phyloP scores from a whole-genome alignment of 2,329 filamentous ascomycete species.

The Blastomyces gilchristii region DNA sequence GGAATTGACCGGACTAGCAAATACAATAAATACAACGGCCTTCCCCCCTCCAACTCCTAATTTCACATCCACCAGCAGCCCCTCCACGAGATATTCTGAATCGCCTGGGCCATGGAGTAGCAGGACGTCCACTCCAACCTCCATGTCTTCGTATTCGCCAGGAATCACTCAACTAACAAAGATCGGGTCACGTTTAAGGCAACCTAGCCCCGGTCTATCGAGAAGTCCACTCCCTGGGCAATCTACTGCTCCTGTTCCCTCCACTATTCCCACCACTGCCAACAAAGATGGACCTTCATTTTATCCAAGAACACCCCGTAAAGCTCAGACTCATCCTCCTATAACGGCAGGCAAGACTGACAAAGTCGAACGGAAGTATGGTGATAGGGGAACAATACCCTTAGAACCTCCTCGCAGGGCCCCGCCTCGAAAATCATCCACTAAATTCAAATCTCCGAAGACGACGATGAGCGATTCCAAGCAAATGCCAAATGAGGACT shows the following conservation, averaged over 20 bases:
- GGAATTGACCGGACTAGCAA: slow-evolving; percentile 32
- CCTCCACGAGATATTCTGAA: slow-evolving; percentile 38
- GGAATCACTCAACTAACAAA: slow-evolving; percentile 36
- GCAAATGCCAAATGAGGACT: slow-evolving; percentile 18
- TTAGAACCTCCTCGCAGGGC: slow-evolving; percentile 45
- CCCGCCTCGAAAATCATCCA: slow-evolving; percentile 52
- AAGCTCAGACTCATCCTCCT: slow-evolving; percentile 9
- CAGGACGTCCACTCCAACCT: slow-evolving; percentile 40
- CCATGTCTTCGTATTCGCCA: slow-evolving; percentile 41
- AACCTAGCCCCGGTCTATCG: slow-evolving; percentile 29
- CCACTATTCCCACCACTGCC: slow-evolving; percentile 5
- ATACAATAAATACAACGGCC: slow-evolving; percentile 26
- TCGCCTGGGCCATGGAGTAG: slow-evolving; percentile 39
- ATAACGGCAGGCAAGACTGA: neutral
- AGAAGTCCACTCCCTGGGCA: slow-evolving; percentile 22
- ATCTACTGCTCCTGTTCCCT: slow-evolving; percentile 12
- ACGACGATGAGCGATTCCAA: slow-evolving; percentile 16
- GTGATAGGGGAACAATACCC: neutral
- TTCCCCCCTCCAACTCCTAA: slow-evolving; percentile 31
- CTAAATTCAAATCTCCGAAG: slow-evolving; percentile 40
- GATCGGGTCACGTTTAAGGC: slow-evolving; percentile 26
- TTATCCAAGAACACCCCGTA: slow-evolving; percentile 1
- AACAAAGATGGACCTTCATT: neutral
- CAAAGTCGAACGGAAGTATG: slow-evolving; percentile 1
- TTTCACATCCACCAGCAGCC: slow-evolving; percentile 32